Percentiles rank a stretch among this genome's conserved stretches.
phyloP scores from a whole-genome alignment of 75 land plant species.

The Sequoia sempervirens region DNA sequence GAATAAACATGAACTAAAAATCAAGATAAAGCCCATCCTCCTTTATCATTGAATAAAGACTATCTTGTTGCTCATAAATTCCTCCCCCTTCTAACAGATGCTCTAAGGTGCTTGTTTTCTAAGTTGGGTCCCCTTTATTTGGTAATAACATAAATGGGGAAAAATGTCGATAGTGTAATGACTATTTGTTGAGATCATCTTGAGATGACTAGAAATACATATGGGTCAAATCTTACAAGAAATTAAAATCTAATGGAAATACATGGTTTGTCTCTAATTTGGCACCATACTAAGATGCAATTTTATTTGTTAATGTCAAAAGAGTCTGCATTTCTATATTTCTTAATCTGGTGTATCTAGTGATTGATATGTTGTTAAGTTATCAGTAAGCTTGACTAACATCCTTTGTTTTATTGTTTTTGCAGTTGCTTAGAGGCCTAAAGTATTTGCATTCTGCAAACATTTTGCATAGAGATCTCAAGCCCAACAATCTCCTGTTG shows the following conservation, averaged over 20 bases:
- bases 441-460: conserved; percentile 92
- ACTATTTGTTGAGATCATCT: too few species aligned
- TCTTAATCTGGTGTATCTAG: not conserved
- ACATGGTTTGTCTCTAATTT: not conserved
- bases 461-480: conserved; percentile 88
- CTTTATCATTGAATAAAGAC: too few species aligned
- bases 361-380: not conserved
- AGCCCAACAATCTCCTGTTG: conserved; percentile 84
- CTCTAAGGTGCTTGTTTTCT: too few species aligned
- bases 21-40: too few species aligned
- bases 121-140: too few species aligned
- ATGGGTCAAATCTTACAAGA: too few species aligned
- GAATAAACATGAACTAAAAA: too few species aligned
- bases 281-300: not conserved
- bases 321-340: not conserved
- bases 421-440: conserved; percentile 73
- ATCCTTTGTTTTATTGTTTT: conserved; percentile 22
- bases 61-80: too few species aligned
- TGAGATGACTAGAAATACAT: too few species aligned
- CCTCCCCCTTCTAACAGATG: too few species aligned
- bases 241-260: not conserved
- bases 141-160: too few species aligned
- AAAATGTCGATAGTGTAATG: too few species aligned
- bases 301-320: not conserved
- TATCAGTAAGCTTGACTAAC: not conserved